Percentiles rank a stretch among this genome's conserved stretches.
These are phyloP conservation scores for Fusarium sublunatum DNA, from an alignment of 2,329 filamentous ascomycete species.

Conservation along the genomic window DNA sequence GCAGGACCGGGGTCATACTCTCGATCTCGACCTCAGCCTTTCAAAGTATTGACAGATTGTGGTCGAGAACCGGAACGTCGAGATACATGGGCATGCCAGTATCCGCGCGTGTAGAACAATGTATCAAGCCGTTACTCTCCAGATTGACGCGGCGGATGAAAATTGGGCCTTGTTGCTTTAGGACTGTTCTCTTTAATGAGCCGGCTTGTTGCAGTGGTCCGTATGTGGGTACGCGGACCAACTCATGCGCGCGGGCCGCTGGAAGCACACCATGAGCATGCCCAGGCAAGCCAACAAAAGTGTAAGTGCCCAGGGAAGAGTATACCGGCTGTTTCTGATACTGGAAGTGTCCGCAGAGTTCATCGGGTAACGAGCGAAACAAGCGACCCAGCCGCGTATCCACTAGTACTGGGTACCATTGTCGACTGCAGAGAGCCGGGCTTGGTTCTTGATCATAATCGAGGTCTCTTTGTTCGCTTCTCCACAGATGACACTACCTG, in stretches of 20 bases:
- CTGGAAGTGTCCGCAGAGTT: slow-evolving; percentile 29
- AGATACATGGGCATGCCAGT: slow-evolving; percentile 13
- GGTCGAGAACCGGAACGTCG: slow-evolving; percentile 1
- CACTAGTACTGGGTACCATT: slow-evolving; percentile 20
- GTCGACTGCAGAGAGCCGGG: slow-evolving; percentile 29
- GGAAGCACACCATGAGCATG: slow-evolving; percentile 35
- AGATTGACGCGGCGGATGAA: slow-evolving; percentile 30
- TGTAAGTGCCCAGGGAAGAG: slow-evolving; percentile 12
- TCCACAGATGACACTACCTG: slow-evolving; percentile 26
- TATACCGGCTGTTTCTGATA: slow-evolving; percentile 38
- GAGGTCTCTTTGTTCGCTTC: slow-evolving; percentile 21
- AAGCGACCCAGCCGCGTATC: slow-evolving; percentile 31
- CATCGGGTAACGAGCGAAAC: slow-evolving; percentile 10
- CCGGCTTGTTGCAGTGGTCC: slow-evolving; percentile 15
- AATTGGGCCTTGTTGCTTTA: slow-evolving; percentile 14
- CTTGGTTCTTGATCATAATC: slow-evolving; percentile 20
- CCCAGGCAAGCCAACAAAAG: slow-evolving; percentile 35
- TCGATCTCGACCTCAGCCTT: slow-evolving; percentile 4
- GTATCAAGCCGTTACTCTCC: slow-evolving; percentile 6
- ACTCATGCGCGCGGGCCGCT: slow-evolving; percentile 39
- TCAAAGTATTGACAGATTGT: slow-evolving; percentile 15
- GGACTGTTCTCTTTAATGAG: slow-evolving; percentile 13
- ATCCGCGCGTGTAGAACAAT: slow-evolving; percentile 28
- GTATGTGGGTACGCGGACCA: slow-evolving; percentile 37
- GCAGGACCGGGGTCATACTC: slow-evolving; percentile 18